A percentile compares a stretch with the other conserved stretches of the same genome.
Evolutionary conservation across 139 green algal genomes (phyloP).

Genomic region (Pleodorina starrii): DNA sequence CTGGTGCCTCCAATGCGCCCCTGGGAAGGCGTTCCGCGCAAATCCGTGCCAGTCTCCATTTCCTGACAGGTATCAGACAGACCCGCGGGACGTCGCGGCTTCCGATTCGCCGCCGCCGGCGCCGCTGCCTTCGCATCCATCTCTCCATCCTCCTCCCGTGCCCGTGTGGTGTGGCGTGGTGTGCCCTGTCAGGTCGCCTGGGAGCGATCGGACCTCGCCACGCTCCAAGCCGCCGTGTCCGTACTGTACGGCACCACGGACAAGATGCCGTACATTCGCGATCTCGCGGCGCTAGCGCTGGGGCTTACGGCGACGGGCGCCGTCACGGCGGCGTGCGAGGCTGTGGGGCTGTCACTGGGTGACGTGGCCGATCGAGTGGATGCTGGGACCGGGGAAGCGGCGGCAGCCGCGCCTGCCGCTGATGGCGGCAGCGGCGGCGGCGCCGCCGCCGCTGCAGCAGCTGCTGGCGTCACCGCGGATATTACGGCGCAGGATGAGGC

Average conservation of each 20-base stretch:
- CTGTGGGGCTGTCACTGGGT: neutral
- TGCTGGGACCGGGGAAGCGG: no score
- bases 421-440: neutral
- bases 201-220: slow-evolving; percentile 1
- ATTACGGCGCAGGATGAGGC: neutral
- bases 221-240: neutral
- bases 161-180: no score
- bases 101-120: no score
- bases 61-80: no score
- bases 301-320: neutral
- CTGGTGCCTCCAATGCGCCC: no score
- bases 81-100: no score
- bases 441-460: neutral
- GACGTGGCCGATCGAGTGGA: neutral
- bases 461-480: no score
- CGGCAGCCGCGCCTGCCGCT: neutral
- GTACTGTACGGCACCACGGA: neutral
- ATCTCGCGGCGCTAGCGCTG: neutral
- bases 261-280: slow-evolving; percentile 18
- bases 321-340: neutral
- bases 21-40: no score
- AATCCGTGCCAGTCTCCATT: neutral
- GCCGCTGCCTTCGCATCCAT: no score
- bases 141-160: no score
- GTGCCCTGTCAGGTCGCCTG: slow-evolving; percentile 11